phyloP scores from a whole-genome alignment of 1,284 basidiomycete genomes.

The Puccinia hordei region DNA sequence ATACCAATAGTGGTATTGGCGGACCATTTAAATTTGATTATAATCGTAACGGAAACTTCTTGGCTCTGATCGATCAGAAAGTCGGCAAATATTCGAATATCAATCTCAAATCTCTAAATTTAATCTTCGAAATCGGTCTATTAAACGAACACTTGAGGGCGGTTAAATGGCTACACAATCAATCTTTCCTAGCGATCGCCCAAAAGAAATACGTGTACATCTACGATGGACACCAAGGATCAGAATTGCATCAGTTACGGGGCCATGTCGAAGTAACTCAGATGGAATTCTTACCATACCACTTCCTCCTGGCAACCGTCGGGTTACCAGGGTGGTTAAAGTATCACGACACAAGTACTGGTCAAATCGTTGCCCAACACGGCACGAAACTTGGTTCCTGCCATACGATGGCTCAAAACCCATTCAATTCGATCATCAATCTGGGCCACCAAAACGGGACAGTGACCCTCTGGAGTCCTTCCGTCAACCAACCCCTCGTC shows the following conservation, averaged over 20 bases:
- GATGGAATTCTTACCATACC: conserved; percentile 91
- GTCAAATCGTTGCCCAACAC: conserved; percentile 80
- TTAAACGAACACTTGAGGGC: conserved; percentile 29
- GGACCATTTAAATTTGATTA: conserved; percentile 48
- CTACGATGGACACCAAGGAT: conserved; percentile 82
- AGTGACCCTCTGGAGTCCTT: conserved; percentile 94
- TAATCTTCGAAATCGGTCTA: conserved; percentile 29
- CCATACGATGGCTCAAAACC: conserved; percentile 84
- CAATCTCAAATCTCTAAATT: conserved; percentile 27
- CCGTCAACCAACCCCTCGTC: conserved; percentile 84
- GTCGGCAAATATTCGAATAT: conserved; percentile 26
- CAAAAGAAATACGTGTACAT: conserved; percentile 97
- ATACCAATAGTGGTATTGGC: conserved; percentile 21
- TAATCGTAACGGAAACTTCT: conserved; percentile 31
- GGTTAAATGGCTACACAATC: conserved; percentile 79
- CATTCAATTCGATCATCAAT: conserved; percentile 86
- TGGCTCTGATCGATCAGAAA: conserved; percentile 26
- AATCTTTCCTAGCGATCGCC: conserved; percentile 89
- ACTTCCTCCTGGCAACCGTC: conserved; percentile 86
- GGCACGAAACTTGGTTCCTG: conserved; percentile 88
- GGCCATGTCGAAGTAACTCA: conserved; percentile 84
- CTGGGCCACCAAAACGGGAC: conserved; percentile 86
- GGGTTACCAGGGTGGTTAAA: conserved; percentile 87
- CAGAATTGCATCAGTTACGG: conserved; percentile 80
- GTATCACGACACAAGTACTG: conserved; percentile 96